Evolutionary conservation across 495 filamentous ascomycete species (phyloP).

Genomic region (Aspergillus haitiensis): DNA sequence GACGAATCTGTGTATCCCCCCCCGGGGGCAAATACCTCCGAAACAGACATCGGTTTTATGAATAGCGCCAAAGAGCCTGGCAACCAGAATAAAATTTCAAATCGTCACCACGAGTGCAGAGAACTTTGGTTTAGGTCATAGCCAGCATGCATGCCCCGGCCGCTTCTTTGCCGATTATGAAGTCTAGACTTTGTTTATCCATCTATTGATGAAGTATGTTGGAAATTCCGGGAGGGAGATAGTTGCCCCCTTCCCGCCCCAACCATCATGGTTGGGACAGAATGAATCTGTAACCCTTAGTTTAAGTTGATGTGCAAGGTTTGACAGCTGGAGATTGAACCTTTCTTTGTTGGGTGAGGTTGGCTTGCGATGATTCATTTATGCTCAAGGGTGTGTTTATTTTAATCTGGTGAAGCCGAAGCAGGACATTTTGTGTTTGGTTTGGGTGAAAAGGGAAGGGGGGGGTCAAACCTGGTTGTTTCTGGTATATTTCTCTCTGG

Average conservation of each 20-base stretch:
- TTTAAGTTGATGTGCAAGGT: slow-evolving; percentile 35
- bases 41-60: slow-evolving; percentile 50
- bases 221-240: slow-evolving; percentile 35
- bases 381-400: not conserved
- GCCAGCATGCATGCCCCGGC: slow-evolving; percentile 56
- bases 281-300: slow-evolving; percentile 31
- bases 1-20: slow-evolving; percentile 47
- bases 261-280: slow-evolving; percentile 31
- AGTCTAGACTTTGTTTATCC: slow-evolving; percentile 45
- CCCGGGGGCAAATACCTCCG: slow-evolving; percentile 43
- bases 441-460: too few species aligned
- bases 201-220: slow-evolving; percentile 55
- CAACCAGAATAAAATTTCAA: slow-evolving; percentile 43
- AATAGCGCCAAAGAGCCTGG: slow-evolving; percentile 45
- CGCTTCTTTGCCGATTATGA: slow-evolving; percentile 54
- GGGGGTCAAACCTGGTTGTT: too few species aligned
- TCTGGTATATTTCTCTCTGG: too few species aligned
- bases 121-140: slow-evolving; percentile 49
- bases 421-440: too few species aligned
- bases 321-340: slow-evolving; percentile 33
- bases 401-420: not conserved
- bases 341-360: slow-evolving; percentile 29
- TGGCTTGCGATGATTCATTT: not conserved
- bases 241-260: slow-evolving; percentile 29
- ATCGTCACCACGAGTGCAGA: slow-evolving; percentile 47